Evolutionary conservation across 164 flowering plant species (phyloP).

Genomic region (Amborella trichopoda): DNA sequence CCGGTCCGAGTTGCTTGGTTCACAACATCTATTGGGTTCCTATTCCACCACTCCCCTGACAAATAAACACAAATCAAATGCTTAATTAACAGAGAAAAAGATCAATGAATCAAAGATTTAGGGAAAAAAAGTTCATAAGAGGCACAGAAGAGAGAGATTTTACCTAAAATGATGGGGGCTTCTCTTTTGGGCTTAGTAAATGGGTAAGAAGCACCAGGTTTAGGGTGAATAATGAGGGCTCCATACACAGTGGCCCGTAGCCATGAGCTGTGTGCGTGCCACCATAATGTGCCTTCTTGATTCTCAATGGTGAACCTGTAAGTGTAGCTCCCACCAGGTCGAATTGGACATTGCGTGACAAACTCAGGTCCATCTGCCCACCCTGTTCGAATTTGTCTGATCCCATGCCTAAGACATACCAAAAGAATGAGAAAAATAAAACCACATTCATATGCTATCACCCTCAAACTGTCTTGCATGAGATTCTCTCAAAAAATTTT

Average conservation of each 20-base stretch:
- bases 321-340: constrained; percentile 72
- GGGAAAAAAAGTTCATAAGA: no score
- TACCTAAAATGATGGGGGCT: constrained; percentile 70
- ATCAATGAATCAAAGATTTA: no score
- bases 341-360: constrained; percentile 87
- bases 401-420: constrained; percentile 48
- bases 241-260: constrained; percentile 90
- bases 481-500: no score
- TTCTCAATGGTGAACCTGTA: constrained; percentile 69
- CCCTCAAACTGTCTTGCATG: no score
- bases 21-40: constrained; percentile 64
- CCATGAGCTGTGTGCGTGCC: constrained; percentile 96
- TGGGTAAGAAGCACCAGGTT: constrained; percentile 45
- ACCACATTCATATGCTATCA: no score
- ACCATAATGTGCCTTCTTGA: constrained; percentile 95
- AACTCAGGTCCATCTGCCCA: constrained; percentile 96
- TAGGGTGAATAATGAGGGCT: constrained; percentile 69
- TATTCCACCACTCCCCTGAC: constrained; percentile 97
- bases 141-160: no score
- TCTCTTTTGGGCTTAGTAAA: constrained; percentile 56
- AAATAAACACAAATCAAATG: no score
- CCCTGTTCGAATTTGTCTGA: constrained; percentile 64
- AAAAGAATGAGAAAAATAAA: no score
- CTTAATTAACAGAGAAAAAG: no score
- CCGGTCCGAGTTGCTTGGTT: constrained; percentile 63